Evolutionary conservation across 1,284 basidiomycete species (phyloP), one percentile per base, ranked within the genome.

Genomic region (Malassezia sympodialis): DNA sequence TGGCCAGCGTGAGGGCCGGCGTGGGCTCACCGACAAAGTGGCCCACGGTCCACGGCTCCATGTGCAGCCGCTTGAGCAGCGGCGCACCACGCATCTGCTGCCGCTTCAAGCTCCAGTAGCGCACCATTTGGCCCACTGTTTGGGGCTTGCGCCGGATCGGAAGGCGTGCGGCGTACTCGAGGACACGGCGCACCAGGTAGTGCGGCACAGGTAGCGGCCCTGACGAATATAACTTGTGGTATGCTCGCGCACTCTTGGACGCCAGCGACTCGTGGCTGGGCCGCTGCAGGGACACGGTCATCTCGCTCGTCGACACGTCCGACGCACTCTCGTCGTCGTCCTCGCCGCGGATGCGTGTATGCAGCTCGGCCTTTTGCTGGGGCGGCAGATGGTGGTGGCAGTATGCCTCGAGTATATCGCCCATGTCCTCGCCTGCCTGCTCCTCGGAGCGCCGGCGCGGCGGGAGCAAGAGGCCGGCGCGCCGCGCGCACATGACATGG

Each of bases 91-190:
- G 78, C 57, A 93, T 81, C 0, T 83, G 87, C 75, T 98, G 91
- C 5, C 93, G 79, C 76, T 98, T 96, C 75, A 98, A 75, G 71
- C 91, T 96, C 93, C 93, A 99, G 73, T 96, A 99, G 64, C 84
- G 82, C 65, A 88, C 91, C 31, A 93, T 79, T 67, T 84, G 77
- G 47, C 84, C 81, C 4, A 96, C 77, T 50, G 93, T 87, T 30
- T 86, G 84, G 2, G 77, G 72, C 70, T 87, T 88, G 70, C 88
- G 89, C 53, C 85, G 79, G 1, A 96, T 78, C 31, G 76, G 79
- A 44, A 94, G 78, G 64, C 84, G 86, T 45, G 76, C 75, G 31
- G 88, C 83, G 69, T 98, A 94, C 41, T 83, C 80, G 28, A 85
- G 66, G 37, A 99, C 84, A 10, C 84, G 82, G 17, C 85, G 81